Conservation (phyloP, 192 early-diverging fungal species). For the Rhizoclosmatium sp. region DNA sequence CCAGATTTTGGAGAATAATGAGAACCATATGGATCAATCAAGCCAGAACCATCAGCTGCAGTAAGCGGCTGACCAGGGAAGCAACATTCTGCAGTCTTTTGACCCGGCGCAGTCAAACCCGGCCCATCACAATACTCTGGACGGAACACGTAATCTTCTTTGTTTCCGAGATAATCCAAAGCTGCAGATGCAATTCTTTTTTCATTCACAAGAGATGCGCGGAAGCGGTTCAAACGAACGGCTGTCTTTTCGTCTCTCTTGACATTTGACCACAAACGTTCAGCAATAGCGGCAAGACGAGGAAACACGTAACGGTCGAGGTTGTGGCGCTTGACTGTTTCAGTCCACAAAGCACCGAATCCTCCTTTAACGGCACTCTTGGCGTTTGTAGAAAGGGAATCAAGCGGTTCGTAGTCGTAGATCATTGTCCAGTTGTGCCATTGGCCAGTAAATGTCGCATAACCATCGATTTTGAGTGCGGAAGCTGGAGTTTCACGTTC, state of each 20-base stretch:
- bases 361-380: constrained; percentile 35
- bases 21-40: neutral
- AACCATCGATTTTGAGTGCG: neutral
- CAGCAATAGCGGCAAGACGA: no score
- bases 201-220: constrained; percentile 17
- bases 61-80: constrained; percentile 7
- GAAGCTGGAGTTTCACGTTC: neutral
- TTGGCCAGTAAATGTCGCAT: neutral
- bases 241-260: neutral
- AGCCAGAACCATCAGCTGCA: neutral
- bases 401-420: constrained; percentile 40
- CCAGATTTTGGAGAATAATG: neutral
- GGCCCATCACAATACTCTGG: constrained; percentile 4
- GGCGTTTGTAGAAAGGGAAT: neutral
- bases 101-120: neutral
- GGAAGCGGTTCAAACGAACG: constrained; percentile 3
- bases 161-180: constrained; percentile 3
- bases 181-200: constrained; percentile 4
- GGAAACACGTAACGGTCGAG: neutral
- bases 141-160: constrained; percentile 4
- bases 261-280: constrained; percentile 35
- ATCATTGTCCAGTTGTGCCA: constrained; percentile 40
- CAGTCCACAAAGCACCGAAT: constrained; percentile 15
- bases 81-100: constrained; percentile 17
- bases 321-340: constrained; percentile 15